These are phyloP conservation scores for Vaccinium darrowii DNA, from an alignment of 148 eudicot species.

Conservation along the genomic window DNA sequence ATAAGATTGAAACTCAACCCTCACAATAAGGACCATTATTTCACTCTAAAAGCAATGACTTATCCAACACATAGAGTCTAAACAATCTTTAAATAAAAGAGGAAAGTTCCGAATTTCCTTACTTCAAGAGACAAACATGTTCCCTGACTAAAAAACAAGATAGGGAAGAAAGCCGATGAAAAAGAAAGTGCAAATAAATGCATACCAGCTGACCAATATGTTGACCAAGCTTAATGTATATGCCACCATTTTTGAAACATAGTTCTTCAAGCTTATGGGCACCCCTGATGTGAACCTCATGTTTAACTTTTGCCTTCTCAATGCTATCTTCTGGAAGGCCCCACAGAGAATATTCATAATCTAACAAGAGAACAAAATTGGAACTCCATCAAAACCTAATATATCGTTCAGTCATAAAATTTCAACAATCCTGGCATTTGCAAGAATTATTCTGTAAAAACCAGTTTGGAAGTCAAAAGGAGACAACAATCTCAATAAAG, in stretches of 20 bases:
- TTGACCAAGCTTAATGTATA: conserved; percentile 97
- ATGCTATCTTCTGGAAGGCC: conserved; percentile 82
- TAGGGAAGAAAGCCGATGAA: not conserved
- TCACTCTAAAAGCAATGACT: conserved; percentile 3
- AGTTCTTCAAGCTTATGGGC: conserved; percentile 85
- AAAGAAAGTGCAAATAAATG: conserved; percentile 11
- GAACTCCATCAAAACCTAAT: conserved; percentile 11
- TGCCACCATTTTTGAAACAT: conserved; percentile 94
- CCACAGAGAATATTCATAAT: conserved; percentile 86
- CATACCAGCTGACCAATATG: conserved; percentile 93
- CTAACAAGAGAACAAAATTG: conserved; percentile 33
- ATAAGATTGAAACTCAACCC: not conserved
- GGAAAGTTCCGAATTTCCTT: conserved; percentile 13
- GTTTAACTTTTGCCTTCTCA: conserved; percentile 65
- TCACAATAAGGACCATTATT: not conserved
- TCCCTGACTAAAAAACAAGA: not conserved
- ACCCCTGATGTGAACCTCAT: conserved; percentile 77
- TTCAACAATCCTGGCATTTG: not conserved
- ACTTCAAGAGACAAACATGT: not conserved
- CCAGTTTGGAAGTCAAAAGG: not conserved
- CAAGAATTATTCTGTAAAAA: not conserved
- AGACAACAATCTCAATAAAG: not conserved
- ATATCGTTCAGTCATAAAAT: not conserved
- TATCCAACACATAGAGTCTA: not conserved
- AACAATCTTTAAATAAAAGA: not conserved